These are phyloP conservation scores for Hypericum perforatum DNA, from an alignment of 345 rosid species.

Conservation along the genomic window DNA sequence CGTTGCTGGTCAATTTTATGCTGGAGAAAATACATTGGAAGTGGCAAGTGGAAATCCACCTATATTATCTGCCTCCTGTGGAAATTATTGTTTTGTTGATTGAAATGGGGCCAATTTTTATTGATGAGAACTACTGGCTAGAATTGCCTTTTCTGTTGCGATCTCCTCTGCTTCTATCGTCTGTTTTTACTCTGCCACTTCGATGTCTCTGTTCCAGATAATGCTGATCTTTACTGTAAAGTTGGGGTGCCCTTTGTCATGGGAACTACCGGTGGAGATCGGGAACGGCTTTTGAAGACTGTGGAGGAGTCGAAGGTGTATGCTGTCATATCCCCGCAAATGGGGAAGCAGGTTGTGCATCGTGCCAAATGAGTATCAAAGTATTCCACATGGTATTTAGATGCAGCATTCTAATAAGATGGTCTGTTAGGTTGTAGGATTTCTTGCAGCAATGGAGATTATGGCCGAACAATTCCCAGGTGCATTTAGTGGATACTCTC, in stretches of 20 bases:
- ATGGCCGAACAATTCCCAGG: conserved; percentile 97
- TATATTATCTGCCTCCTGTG: too few relatives aligned
- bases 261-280: conserved; percentile 98
- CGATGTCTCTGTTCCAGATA: conserved; percentile 31
- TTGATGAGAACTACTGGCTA: too few relatives aligned
- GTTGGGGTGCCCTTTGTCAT: conserved; percentile 94
- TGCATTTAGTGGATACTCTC: conserved; percentile 82
- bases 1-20: not conserved
- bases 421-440: conserved; percentile 72
- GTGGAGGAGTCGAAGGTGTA: conserved; percentile 57
- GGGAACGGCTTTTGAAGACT: conserved; percentile 49
- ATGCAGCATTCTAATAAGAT: not conserved
- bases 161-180: not conserved
- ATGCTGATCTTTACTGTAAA: conserved; percentile 72
- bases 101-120: too few relatives aligned
- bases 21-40: too few relatives aligned
- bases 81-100: too few relatives aligned
- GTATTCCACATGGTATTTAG: too few relatives aligned
- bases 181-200: too few relatives aligned
- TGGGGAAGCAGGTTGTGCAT: conserved; percentile 80
- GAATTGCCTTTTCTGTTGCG: too few relatives aligned
- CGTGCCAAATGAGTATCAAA: too few relatives aligned
- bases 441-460: conserved; percentile 94
- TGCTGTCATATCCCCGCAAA: conserved; percentile 95
- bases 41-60: too few relatives aligned